Conservation (phyloP, 805 yeast genomes). For the Hyphopichia homilentoma region DNA sequence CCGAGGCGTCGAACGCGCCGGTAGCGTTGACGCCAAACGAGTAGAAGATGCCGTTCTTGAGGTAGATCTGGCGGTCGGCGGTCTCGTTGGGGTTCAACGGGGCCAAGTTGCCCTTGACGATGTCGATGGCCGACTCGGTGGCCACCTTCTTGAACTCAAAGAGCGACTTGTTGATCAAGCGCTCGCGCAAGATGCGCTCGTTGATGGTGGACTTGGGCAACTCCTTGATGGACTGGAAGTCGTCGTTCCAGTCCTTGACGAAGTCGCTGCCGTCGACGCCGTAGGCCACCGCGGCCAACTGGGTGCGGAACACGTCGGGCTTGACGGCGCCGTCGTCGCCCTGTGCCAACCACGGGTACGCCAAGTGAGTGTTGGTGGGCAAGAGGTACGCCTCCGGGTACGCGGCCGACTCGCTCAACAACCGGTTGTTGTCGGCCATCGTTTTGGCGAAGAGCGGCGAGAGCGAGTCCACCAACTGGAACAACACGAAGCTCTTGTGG, state of each 20-base stretch:
- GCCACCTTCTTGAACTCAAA: constrained; percentile 77
- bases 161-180: constrained; percentile 63
- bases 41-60: constrained; percentile 83
- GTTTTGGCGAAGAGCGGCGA: constrained; percentile 62
- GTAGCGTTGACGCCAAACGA: constrained; percentile 66
- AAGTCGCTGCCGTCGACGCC: constrained; percentile 59
- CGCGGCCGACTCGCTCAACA: constrained; percentile 31
- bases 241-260: constrained; percentile 85
- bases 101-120: constrained; percentile 66
- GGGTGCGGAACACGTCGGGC: constrained; percentile 63
- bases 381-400: constrained; percentile 55
- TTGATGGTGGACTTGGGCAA: constrained; percentile 55
- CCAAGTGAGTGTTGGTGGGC: constrained; percentile 58
- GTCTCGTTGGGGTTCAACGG: constrained; percentile 82
- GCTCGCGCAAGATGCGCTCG: constrained; percentile 73
- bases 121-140: constrained; percentile 71
- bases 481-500: constrained; percentile 48
- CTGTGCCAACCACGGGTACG: constrained; percentile 77
- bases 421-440: constrained; percentile 48
- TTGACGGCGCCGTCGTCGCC: constrained; percentile 11
- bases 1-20: constrained; percentile 60
- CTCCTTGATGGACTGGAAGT: constrained; percentile 78
- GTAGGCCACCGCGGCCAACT: constrained; percentile 47
- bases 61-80: constrained; percentile 57
- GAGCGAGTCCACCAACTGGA: constrained; percentile 55